Evolutionary conservation across 164 flowering plant species (phyloP).

Genomic region (Magnolia sinica): DNA sequence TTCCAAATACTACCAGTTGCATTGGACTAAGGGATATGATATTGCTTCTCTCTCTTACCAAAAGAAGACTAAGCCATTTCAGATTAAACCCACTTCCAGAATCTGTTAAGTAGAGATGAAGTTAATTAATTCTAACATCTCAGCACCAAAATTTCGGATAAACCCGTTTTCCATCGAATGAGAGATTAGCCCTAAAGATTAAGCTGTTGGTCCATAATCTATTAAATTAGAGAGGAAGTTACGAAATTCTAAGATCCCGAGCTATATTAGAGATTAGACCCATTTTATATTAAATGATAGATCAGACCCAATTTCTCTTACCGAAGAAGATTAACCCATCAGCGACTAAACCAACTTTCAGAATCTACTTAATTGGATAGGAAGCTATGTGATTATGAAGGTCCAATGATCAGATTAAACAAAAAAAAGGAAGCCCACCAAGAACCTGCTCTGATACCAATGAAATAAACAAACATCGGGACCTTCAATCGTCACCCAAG

Average conservation of each 20-base stretch:
- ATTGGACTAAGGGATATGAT: background rate
- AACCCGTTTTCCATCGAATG: background rate
- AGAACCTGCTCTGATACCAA: too few relatives aligned
- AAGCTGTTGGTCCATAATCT: background rate
- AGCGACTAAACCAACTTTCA: too few relatives aligned
- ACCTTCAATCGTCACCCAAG: too few relatives aligned
- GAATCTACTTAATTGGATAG: too few relatives aligned
- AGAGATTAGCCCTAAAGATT: background rate
- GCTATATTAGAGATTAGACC: too few relatives aligned
- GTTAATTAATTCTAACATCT: background rate
- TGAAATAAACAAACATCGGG: too few relatives aligned
- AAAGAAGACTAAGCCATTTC: background rate
- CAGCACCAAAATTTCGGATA: background rate
- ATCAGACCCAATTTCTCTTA: too few relatives aligned
- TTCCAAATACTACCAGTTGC: background rate
- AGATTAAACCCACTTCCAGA: background rate
- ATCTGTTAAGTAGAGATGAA: background rate
- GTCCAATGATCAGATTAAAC: too few relatives aligned
- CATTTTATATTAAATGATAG: too few relatives aligned
- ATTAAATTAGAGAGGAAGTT: background rate
- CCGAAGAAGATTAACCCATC: too few relatives aligned
- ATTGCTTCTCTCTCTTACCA: background rate
- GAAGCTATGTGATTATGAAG: too few relatives aligned
- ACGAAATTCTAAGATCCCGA: background rate
- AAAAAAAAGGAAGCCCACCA: too few relatives aligned